phyloP scores from a whole-genome alignment of 495 filamentous ascomycete genomes.

The Neurospora sp. region DNA sequence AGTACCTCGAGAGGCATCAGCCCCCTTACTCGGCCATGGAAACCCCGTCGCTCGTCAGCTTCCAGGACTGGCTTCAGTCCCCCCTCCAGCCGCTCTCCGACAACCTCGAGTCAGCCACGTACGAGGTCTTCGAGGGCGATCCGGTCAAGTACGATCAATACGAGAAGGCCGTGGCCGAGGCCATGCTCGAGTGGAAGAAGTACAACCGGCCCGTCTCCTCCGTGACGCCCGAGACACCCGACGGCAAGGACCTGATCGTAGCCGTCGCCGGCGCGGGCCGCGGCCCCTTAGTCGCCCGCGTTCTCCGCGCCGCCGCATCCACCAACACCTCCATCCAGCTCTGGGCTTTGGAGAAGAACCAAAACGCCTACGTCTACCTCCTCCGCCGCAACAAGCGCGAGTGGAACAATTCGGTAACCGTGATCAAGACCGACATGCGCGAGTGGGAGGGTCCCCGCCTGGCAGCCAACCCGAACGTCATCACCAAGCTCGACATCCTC shows the following conservation, averaged over 20 bases:
- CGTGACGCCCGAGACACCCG: conserved; percentile 10
- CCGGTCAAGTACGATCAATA: conserved; percentile 98
- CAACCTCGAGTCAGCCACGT: conserved; percentile 93
- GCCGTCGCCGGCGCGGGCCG: conserved; percentile 90
- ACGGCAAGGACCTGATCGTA: conserved; percentile 63
- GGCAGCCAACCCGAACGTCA: conserved; percentile 8
- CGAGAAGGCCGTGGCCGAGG: conserved; percentile 69
- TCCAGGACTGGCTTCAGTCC: conserved; percentile 89
- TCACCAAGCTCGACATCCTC: conserved; percentile 75
- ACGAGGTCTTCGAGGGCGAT: conserved; percentile 98
- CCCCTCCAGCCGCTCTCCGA: conserved; percentile 91
- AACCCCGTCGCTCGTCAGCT: conserved; percentile 28
- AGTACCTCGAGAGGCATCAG: conserved; percentile 75
- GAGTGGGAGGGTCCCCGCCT: conserved; percentile 72
- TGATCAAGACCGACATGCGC: conserved; percentile 96
- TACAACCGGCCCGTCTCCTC: conserved; percentile 62
- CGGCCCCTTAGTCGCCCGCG: conserved; percentile 81
- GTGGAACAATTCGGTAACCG: conserved; percentile 66
- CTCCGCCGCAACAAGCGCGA: conserved; percentile 68
- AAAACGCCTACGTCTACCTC: conserved; percentile 88
- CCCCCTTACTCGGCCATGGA: conserved; percentile 45
- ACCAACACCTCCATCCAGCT: conserved; percentile 69
- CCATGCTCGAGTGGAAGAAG: conserved; percentile 68
- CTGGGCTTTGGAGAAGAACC: conserved; percentile 97
- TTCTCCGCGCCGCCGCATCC: conserved; percentile 63